Evolutionary conservation across 2,329 filamentous ascomycete genomes (phyloP).

Genomic region (Xylaria hypoxylon): DNA sequence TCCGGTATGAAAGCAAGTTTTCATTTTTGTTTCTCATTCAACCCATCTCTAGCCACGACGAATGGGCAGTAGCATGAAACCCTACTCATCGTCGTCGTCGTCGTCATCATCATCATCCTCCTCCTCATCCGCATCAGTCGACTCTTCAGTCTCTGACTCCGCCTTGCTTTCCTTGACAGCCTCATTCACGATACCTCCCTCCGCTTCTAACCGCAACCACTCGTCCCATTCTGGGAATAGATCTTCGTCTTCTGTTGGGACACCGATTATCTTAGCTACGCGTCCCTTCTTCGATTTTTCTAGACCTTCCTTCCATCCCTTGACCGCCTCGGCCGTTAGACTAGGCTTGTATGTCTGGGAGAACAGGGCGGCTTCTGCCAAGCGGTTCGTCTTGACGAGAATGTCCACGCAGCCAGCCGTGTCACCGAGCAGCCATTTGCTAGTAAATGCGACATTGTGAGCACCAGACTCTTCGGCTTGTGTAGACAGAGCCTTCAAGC

Average conservation of each 20-base stretch:
- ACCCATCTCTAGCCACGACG: not conserved
- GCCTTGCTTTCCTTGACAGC: constrained; percentile 45
- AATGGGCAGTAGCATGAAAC: not conserved
- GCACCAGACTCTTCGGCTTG: constrained; percentile 81
- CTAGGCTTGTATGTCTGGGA: constrained; percentile 96
- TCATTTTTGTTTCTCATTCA: not conserved
- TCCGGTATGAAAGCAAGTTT: not conserved
- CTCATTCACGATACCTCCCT: constrained; percentile 64
- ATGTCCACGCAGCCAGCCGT: constrained; percentile 84
- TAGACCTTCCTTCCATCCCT: constrained; percentile 83
- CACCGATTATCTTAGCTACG: constrained; percentile 83
- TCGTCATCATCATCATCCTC: constrained; percentile 10
- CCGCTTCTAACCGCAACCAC: constrained; percentile 82
- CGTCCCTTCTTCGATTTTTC: constrained; percentile 89
- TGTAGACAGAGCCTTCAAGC: constrained; percentile 76
- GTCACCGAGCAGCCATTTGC: constrained; percentile 87
- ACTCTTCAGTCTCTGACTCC: constrained; percentile 27
- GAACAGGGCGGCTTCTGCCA: constrained; percentile 89
- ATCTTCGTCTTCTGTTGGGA: constrained; percentile 84
- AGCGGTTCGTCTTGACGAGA: constrained; percentile 80
- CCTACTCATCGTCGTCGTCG: constrained; percentile 41
- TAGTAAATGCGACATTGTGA: constrained; percentile 94
- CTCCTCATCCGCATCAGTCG: constrained; percentile 15
- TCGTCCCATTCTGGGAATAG: constrained; percentile 98
- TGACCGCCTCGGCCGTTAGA: constrained; percentile 73